phyloP scores from a whole-genome alignment of 129 eudicot species.

The Erigeron canadensis region DNA sequence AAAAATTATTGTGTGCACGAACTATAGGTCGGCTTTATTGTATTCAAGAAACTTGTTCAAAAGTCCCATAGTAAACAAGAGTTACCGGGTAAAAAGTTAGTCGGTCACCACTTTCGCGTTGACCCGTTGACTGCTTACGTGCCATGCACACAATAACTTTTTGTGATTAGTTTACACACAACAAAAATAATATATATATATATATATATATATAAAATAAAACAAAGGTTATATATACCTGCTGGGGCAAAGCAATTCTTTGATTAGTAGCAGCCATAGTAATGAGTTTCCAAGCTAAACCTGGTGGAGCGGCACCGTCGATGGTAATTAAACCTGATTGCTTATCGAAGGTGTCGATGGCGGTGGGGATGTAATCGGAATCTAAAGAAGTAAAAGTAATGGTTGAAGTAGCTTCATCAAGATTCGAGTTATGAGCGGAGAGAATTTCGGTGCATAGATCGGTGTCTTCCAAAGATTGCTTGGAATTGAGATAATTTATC shows the following conservation, averaged over 20 bases:
- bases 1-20: too few relatives aligned
- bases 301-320: conserved; percentile 43
- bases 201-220: too few relatives aligned
- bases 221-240: too few relatives aligned
- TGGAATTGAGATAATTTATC: conserved; percentile 83
- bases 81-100: too few relatives aligned
- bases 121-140: too few relatives aligned
- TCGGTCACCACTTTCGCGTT: too few relatives aligned
- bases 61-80: too few relatives aligned
- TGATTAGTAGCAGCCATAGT: conserved; percentile 95
- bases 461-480: conserved; percentile 71
- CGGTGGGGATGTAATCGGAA: conserved; percentile 25
- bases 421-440: conserved; percentile 88
- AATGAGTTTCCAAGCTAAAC: conserved; percentile 76
- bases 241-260: conserved; percentile 87
- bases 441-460: conserved; percentile 92
- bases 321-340: conserved; percentile 31
- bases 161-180: too few relatives aligned
- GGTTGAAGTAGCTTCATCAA: conserved; percentile 72
- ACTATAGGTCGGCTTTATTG: too few relatives aligned
- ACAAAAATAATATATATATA: too few relatives aligned
- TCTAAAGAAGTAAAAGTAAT: conserved; percentile 46
- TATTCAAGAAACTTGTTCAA: too few relatives aligned
- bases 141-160: too few relatives aligned
- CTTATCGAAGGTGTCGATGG: conserved; percentile 4